phyloP scores from a whole-genome alignment of 2,329 filamentous ascomycete genomes.

The Ceratocystis eucalypticola region DNA sequence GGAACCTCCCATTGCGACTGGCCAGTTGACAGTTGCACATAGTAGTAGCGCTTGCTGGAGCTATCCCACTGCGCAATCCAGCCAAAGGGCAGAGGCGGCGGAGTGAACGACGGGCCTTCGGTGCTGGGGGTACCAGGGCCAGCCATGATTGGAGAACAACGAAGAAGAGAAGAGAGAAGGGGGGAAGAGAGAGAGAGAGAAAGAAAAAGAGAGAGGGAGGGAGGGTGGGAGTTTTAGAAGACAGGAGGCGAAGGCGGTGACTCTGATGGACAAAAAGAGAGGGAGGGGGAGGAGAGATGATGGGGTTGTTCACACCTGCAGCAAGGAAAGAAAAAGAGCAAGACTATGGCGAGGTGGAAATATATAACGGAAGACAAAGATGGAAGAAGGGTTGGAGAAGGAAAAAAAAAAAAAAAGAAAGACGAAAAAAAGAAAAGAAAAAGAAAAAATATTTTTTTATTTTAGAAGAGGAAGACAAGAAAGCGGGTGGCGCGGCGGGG shows the following conservation, averaged over 20 bases:
- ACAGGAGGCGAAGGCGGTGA: too few species aligned
- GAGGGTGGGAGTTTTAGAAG: not conserved
- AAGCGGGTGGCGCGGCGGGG: not conserved
- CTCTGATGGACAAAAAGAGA: too few species aligned
- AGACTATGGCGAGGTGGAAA: not conserved
- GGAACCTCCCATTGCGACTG: conserved; percentile 63
- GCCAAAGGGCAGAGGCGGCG: conserved; percentile 47
- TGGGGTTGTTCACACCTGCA: not conserved
- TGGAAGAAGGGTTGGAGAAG: not conserved
- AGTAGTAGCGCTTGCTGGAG: conserved; percentile 52
- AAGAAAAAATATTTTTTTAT: not conserved
- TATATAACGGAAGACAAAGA: not conserved
- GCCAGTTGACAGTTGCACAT: conserved; percentile 58
- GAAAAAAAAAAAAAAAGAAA: conserved; percentile 1
- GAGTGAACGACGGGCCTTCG: conserved; percentile 46
- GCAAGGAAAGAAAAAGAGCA: not conserved
- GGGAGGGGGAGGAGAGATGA: too few species aligned
- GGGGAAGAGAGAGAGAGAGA: not conserved
- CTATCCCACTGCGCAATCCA: conserved; percentile 61
- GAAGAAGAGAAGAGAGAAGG: not conserved
- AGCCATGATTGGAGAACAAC: conserved; percentile 32
- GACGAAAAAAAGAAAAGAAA: not conserved
- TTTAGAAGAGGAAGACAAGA: not conserved
- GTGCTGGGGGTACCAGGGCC: conserved; percentile 44
- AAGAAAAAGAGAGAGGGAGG: not conserved